Evolutionary conservation across 371 early-diverging fungal species (phyloP).

Genomic region (Syncephalastrum sp.): DNA sequence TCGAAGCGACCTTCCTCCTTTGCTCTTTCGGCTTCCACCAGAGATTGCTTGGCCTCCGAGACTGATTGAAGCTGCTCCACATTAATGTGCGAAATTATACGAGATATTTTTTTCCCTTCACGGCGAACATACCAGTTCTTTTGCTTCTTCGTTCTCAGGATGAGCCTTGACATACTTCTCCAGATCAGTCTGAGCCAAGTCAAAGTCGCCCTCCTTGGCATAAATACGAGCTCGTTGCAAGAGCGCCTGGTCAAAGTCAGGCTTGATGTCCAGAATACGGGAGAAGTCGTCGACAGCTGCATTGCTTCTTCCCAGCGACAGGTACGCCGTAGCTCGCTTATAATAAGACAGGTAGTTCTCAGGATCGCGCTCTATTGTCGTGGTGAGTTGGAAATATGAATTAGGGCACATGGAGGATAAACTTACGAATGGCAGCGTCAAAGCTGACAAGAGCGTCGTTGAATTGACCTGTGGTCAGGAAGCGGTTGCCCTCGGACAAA

Average conservation of each 20-base stretch:
- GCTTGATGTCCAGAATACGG: conserved; percentile 72
- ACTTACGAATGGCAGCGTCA: conserved; percentile 71
- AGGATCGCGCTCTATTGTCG: conserved; percentile 62
- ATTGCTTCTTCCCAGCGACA: conserved; percentile 69
- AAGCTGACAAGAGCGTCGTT: conserved; percentile 69
- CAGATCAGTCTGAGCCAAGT: conserved; percentile 58
- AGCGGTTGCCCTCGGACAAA: conserved; percentile 65
- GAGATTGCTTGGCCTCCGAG: conserved; percentile 37
- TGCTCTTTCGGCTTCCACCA: conserved; percentile 42
- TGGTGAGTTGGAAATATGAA: background rate
- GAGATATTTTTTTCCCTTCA: too few relatives aligned
- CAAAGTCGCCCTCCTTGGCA: conserved; percentile 68
- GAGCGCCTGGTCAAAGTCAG: conserved; percentile 81
- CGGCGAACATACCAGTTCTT: conserved; percentile 25
- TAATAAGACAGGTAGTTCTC: conserved; percentile 79
- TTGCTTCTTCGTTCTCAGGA: conserved; percentile 41
- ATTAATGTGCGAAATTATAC: background rate
- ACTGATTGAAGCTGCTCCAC: conserved; percentile 42
- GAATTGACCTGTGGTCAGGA: conserved; percentile 53
- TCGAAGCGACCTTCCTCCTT: conserved; percentile 47
- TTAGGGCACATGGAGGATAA: background rate
- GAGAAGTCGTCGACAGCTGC: conserved; percentile 81
- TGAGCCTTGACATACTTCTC: conserved; percentile 33
- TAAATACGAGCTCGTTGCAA: conserved; percentile 79
- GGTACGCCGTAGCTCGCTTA: conserved; percentile 83